phyloP scores from a whole-genome alignment of 192 early-diverging fungal genomes.

The Thamnidium elegans region DNA sequence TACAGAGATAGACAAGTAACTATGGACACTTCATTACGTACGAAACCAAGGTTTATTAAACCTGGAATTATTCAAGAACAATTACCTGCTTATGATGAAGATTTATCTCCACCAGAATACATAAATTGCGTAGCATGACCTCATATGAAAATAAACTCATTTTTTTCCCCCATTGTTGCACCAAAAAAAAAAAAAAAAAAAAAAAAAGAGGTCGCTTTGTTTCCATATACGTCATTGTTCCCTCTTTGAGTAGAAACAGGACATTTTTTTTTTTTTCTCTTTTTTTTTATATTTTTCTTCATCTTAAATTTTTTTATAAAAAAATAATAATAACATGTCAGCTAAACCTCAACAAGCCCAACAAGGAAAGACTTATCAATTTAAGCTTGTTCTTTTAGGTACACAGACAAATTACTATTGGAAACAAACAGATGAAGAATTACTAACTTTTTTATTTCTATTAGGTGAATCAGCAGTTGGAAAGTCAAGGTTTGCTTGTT shows the following conservation, averaged over 20 bases:
- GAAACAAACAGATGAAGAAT: constrained; percentile 5
- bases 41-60: constrained; percentile 19
- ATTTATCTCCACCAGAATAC: constrained; percentile 3
- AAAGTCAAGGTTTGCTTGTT: constrained; percentile 55
- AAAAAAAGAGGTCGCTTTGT: no score
- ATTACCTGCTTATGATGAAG: constrained; percentile 6
- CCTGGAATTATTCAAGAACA: constrained; percentile 1
- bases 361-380: constrained; percentile 70
- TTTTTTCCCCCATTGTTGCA: no score
- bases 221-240: no score
- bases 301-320: neutral
- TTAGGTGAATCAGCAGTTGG: constrained; percentile 62
- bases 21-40: constrained; percentile 3
- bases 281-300: constrained; percentile 1
- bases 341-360: constrained; percentile 1
- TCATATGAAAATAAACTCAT: no score
- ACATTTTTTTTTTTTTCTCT: neutral
- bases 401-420: neutral
- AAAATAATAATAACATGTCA: constrained; percentile 4
- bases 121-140: no score
- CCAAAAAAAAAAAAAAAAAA: no score
- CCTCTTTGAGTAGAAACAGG: no score
- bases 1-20: constrained; percentile 5
- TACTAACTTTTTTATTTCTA: neutral
- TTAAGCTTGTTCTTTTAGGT: constrained; percentile 94